phyloP scores from a whole-genome alignment of 495 filamentous ascomycete genomes.

The Talaromyces nanjingensis region DNA sequence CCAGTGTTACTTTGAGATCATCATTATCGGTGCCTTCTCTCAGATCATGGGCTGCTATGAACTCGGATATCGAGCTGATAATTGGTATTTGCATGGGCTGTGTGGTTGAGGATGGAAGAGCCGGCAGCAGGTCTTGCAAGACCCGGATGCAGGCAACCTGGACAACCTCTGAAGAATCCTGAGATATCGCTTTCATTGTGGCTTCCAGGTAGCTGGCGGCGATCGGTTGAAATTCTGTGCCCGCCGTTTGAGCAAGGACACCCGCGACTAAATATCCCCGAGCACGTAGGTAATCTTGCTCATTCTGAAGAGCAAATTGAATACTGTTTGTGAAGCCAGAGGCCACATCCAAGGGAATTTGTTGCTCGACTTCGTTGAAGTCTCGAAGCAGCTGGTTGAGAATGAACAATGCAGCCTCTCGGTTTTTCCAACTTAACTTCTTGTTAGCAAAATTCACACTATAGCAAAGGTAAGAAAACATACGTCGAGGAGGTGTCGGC shows the following conservation, averaged over 20 bases:
- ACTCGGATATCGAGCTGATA: constrained; percentile 67
- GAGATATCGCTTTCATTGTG: constrained; percentile 64
- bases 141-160: constrained; percentile 87
- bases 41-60: constrained; percentile 69
- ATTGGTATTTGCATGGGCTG: constrained; percentile 63
- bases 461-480: constrained; percentile 18
- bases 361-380: constrained; percentile 64
- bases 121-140: constrained; percentile 71
- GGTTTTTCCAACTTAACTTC: constrained; percentile 44
- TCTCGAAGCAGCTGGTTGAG: constrained; percentile 76
- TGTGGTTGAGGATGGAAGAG: constrained; percentile 44
- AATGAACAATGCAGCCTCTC: constrained; percentile 78
- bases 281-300: constrained; percentile 65
- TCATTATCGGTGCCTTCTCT: constrained; percentile 78
- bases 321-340: constrained; percentile 69
- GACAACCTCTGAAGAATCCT: constrained; percentile 76
- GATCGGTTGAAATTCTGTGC: constrained; percentile 45
- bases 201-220: constrained; percentile 61
- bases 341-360: constrained; percentile 57
- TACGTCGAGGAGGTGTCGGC: constrained; percentile 45
- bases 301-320: constrained; percentile 65
- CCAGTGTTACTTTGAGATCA: constrained; percentile 82
- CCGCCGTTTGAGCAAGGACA: constrained; percentile 53
- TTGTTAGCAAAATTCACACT: background rate
- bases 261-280: constrained; percentile 82